phyloP scores from a whole-genome alignment of 352 stramenopile genomes.

The Bremia lactucae region DNA sequence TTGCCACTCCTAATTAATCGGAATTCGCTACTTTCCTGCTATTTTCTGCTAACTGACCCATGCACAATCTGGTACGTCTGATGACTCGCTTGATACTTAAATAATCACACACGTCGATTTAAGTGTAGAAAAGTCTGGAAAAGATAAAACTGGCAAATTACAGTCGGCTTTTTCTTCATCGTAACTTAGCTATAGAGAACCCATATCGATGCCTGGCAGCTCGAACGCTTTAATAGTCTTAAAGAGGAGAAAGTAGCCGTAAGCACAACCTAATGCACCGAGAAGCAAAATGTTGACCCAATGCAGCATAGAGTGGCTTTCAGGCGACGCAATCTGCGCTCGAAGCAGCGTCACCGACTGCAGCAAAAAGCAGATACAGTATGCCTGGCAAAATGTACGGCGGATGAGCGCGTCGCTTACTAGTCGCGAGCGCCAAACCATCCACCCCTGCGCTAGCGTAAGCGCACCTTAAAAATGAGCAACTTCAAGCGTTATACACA shows the following conservation, averaged over 20 bases:
- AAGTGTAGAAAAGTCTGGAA: neutral
- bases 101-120: constrained; percentile 1
- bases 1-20: too few species aligned
- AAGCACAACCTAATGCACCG: constrained; percentile 43
- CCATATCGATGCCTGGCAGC: constrained; percentile 53
- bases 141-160: too few species aligned
- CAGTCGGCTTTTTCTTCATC: neutral
- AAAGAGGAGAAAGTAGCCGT: constrained; percentile 80
- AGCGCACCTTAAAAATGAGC: constrained; percentile 33
- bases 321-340: constrained; percentile 55
- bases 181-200: constrained; percentile 19
- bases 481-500: neutral
- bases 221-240: constrained; percentile 86
- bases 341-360: constrained; percentile 62
- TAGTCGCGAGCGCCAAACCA: constrained; percentile 79
- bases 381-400: constrained; percentile 82
- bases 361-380: constrained; percentile 80
- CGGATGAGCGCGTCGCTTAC: constrained; percentile 78
- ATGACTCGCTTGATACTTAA: constrained; percentile 23
- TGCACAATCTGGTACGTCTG: constrained; percentile 13
- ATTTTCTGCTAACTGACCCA: too few species aligned
- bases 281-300: constrained; percentile 78
- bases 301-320: constrained; percentile 72
- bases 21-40: too few species aligned
- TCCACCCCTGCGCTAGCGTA: constrained; percentile 75